phyloP scores from a whole-genome alignment of 2,329 filamentous ascomycete species.

The Fonsecaea multimorphosa region DNA sequence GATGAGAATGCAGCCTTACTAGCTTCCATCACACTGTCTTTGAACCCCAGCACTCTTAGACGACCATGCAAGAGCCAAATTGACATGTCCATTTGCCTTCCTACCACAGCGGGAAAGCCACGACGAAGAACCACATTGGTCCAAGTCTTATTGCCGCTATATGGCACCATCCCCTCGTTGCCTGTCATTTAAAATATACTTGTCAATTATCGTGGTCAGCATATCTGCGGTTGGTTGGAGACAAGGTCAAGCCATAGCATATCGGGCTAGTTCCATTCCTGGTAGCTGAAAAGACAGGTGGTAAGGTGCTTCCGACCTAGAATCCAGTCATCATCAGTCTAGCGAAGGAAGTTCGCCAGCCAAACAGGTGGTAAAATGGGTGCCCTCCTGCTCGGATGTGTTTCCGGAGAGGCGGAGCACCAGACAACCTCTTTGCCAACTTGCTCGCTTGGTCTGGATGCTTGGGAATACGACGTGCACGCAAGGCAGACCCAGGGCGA shows the following conservation, averaged over 20 bases:
- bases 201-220: neutral
- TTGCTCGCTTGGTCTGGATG: slow-evolving; percentile 15
- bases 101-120: too few species aligned
- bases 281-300: neutral
- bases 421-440: neutral
- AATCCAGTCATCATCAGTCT: slow-evolving; percentile 6
- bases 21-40: neutral
- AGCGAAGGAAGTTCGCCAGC: neutral
- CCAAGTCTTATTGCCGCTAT: neutral
- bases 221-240: neutral
- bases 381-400: too few species aligned
- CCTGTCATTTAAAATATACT: neutral
- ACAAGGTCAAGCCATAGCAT: neutral
- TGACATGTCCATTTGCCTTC: neutral
- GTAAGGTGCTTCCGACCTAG: neutral
- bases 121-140: too few species aligned
- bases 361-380: neutral
- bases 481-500: slow-evolving; percentile 1
- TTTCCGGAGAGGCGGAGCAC: too few species aligned
- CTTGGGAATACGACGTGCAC: slow-evolving; percentile 11
- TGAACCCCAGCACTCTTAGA: neutral
- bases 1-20: neutral
- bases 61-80: neutral
- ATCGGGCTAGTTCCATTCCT: neutral
- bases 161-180: neutral